Evolutionary conservation across 176 grass and related monocot species (phyloP), one percentile per base, ranked within the genome.

Genomic region (Bothriochloa decipiens): DNA sequence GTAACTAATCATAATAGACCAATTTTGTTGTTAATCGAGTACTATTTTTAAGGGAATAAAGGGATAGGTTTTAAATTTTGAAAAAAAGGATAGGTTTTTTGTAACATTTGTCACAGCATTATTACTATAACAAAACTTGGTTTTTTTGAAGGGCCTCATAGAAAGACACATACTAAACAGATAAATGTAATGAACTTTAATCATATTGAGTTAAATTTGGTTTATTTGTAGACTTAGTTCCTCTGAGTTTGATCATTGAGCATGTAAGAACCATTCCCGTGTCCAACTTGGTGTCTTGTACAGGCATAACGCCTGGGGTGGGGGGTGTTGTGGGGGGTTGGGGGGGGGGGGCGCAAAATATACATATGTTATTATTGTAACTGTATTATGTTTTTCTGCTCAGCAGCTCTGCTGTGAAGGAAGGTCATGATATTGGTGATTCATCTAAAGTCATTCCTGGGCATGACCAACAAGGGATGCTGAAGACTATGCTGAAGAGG

Each of bases 401-500:
- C 73, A 86, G 33, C 28, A 91, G 37, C 46, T 87, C 81, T 72
- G 36, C 77, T 63, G 62, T 33, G 4, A 83, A 40, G 49, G 78
- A 74, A 68, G 57, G 46, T 68, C 72, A 82, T 78, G 83, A 35
- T 27, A 66, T 65, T 50, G 80, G n/a, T 85, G 84, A 72, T 82
- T 67, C 81, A 83, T 40, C 53, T 11, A 91, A 72, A 70, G 84
- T n/a, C 55, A 89, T 57, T 87, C 43, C 52, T 65, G 68, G 81
- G 50, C 85, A 86, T 82, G 89, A 95, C 45, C 83, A 86, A 78
- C 92, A 98, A 78, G 93, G 96, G 70, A 95, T 90, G 85, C 65
- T 98, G 67, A 93, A 90, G 87, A 93, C 50, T 74, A 84, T 98
- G 78, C 66, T 95, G 77, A 95, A 89, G 69, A 95, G 36, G 85